Base-by-base conservation (phyloP, 1,139 yeast genomes). In the Diutina catenulata region DNA sequence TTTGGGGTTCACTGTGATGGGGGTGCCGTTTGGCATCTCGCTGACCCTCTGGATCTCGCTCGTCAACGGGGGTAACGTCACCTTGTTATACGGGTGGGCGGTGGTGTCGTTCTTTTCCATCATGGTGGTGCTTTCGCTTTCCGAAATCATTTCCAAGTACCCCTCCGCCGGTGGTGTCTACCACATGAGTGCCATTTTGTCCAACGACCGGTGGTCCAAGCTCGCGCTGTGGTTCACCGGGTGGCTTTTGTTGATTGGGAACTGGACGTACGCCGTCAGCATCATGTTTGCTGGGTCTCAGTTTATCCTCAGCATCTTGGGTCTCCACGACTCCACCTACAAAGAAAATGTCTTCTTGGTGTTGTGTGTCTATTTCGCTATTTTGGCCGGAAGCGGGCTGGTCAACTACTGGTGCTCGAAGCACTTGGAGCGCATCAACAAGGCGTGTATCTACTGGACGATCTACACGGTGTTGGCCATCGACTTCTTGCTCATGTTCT, bases 81-180 rank as follows among this genome's bases (percentile, higher is more conserved):
- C 88, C 0, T 74, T 80, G 37, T 57, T 80, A 35, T 74, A 77
- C 55, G 91, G 91, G 0, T 80, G 84, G 76, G 46, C 78, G 2
- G 56, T 76, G 2, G 80, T 79, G 33, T 75, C 80, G 3, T 47
- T 79, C 19, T 74, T 77, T 47, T 72, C 82, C 1, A 49, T 77
- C 37, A 62, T 76, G 47, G 79, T 80, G 38, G 78, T 82, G 3
- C 54, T 79, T 21, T 77, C 86, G 26, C 56, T 80, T 28, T 76
- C 84, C 43, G 91, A 80, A 51, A 76, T 80, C 43, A 72, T 79
- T 1, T 76, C 84, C 4, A 80, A 79, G 48, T 80, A 76, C 47
- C 91, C 91, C 0, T 74, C 81, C 22, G 80, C 84, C 3, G 80
- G 80, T 22, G 80, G 80, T 14, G 77, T 80, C 1, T 82, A 80